Conservation (phyloP, 2,329 filamentous ascomycete species). For the Neonectria ditissima region DNA sequence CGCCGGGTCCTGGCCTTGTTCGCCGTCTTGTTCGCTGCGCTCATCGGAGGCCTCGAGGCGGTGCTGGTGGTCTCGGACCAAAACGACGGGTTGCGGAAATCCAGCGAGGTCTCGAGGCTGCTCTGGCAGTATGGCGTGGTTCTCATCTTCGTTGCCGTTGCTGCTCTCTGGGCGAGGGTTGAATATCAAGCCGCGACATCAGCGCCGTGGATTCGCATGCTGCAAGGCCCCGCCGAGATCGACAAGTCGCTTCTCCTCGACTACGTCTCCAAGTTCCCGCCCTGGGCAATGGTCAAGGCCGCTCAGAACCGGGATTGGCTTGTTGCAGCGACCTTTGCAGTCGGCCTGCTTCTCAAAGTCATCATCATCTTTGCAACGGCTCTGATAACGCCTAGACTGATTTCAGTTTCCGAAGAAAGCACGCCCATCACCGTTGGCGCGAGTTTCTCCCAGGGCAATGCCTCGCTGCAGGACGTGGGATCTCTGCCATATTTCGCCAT, state of each 20-base stretch:
- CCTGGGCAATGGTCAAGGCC: slow-evolving; percentile 45
- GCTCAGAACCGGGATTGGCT: slow-evolving; percentile 50
- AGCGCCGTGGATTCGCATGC: slow-evolving; percentile 54
- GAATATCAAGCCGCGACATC: slow-evolving; percentile 54
- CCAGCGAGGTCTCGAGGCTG: slow-evolving; percentile 45
- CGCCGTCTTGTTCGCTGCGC: slow-evolving; percentile 43
- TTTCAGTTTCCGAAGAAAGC: slow-evolving; percentile 41
- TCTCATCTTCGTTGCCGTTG: slow-evolving; percentile 48
- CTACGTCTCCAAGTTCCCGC: slow-evolving; percentile 48
- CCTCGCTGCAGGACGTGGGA: slow-evolving; percentile 40
- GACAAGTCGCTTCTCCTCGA: slow-evolving; percentile 53
- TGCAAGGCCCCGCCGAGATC: slow-evolving; percentile 43
- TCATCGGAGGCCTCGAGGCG: slow-evolving; percentile 47
- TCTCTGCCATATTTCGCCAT: slow-evolving; percentile 50
- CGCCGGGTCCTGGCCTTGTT: slow-evolving; percentile 48
- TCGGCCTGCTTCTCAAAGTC: slow-evolving; percentile 49
- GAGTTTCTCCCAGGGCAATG: slow-evolving; percentile 45
- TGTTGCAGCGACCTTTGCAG: slow-evolving; percentile 44
- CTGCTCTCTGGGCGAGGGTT: slow-evolving; percentile 51
- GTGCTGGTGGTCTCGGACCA: slow-evolving; percentile 47
- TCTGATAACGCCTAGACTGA: slow-evolving; percentile 49
- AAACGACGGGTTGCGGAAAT: slow-evolving; percentile 46
- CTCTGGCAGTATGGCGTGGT: slow-evolving; percentile 54
- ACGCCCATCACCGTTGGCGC: slow-evolving; percentile 44
- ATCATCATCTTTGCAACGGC: slow-evolving; percentile 52